These are phyloP conservation scores for Cryptosporidium ryanae DNA, from an alignment of 169 alveolate species.

Conservation along the genomic window DNA sequence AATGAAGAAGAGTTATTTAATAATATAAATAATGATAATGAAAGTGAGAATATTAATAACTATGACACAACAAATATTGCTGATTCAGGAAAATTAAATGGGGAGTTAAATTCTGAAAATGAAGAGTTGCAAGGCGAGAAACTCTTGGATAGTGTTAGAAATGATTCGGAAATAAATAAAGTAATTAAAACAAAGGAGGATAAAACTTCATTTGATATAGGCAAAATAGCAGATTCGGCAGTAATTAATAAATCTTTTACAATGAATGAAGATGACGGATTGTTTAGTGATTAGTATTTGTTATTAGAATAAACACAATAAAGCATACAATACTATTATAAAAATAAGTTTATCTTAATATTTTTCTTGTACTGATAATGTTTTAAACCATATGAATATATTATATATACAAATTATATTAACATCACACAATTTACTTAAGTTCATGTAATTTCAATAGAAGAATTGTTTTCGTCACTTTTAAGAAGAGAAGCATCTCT, in stretches of 20 bases:
- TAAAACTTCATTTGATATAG: slow-evolving; percentile 24
- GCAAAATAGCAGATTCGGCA: slow-evolving; percentile 45
- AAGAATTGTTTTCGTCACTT: slow-evolving; percentile 19
- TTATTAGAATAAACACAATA: too few species aligned
- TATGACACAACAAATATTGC: too few species aligned
- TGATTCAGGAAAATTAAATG: too few species aligned
- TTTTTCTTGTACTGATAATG: too few species aligned
- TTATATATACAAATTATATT: too few species aligned
- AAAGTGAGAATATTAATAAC: too few species aligned
- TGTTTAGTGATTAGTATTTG: slow-evolving; percentile 16
- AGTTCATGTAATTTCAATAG: not conserved
- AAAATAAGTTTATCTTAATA: too few species aligned
- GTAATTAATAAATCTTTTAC: slow-evolving; percentile 43
- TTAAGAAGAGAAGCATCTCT: slow-evolving; percentile 32
- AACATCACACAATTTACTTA: too few species aligned
- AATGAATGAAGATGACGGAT: slow-evolving; percentile 47
- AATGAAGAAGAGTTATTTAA: not conserved
- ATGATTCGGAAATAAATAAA: slow-evolving; percentile 19
- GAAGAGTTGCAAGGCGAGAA: not conserved
- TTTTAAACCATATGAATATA: too few species aligned
- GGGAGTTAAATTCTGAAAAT: not conserved
- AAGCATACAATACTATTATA: too few species aligned
- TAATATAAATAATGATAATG: too few species aligned
- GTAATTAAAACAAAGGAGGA: slow-evolving; percentile 15
- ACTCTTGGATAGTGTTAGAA: slow-evolving; percentile 20